Evolutionary conservation across 257 asterid species (phyloP).

Genomic region (Fraxinus cuspidata): DNA sequence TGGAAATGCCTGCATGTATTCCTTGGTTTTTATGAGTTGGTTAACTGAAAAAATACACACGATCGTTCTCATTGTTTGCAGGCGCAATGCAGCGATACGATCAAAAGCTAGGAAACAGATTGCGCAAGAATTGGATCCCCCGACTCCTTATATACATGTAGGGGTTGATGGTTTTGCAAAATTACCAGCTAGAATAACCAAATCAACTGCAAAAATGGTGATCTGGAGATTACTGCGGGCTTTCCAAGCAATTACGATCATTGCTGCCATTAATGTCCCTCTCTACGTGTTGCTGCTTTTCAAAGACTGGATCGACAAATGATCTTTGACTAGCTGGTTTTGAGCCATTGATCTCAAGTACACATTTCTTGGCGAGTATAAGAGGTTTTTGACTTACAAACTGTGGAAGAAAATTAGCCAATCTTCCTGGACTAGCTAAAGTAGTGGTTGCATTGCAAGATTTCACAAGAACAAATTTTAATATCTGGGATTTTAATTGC

Average conservation of each 20-base stretch:
- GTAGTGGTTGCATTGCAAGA: too few relatives aligned
- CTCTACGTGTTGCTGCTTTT: conserved; percentile 77
- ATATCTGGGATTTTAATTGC: too few relatives aligned
- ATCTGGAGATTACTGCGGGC: conserved; percentile 66
- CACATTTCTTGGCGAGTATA: neutral
- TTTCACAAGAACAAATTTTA: too few relatives aligned
- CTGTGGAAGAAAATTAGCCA: too few relatives aligned
- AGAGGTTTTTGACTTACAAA: too few relatives aligned
- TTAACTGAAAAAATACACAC: too few relatives aligned
- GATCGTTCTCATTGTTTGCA: conserved; percentile 20
- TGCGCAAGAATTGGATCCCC: conserved; percentile 39
- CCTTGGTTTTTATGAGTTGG: neutral
- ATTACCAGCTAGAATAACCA: conserved; percentile 39
- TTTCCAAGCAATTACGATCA: conserved; percentile 42
- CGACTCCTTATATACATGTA: too few relatives aligned
- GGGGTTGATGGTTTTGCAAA: conserved; percentile 38
- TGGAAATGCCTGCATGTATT: neutral
- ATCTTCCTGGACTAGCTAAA: too few relatives aligned
- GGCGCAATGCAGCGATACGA: conserved; percentile 80
- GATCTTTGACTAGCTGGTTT: conserved; percentile 10
- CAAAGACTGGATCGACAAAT: conserved; percentile 93
- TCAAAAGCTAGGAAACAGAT: conserved; percentile 55
- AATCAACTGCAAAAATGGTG: conserved; percentile 51
- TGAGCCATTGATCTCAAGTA: neutral
- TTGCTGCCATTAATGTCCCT: conserved; percentile 77